Evolutionary conservation across 148 eudicot species (phyloP).

Genomic region (Rhododendron griersonianum): DNA sequence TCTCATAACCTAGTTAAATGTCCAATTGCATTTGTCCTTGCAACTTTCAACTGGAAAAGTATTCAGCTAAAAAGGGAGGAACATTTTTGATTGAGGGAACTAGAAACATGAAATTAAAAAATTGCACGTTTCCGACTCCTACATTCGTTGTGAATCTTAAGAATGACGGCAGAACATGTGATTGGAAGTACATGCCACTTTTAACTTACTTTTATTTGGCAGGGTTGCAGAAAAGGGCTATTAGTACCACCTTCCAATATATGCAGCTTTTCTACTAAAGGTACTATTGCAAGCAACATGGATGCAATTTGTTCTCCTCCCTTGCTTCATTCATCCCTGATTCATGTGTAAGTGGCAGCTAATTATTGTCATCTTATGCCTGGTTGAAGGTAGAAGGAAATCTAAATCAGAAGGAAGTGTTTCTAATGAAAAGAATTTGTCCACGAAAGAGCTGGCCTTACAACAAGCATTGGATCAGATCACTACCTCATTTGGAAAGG

Average conservation of each 20-base stretch:
- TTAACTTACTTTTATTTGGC: slow-evolving; percentile 4
- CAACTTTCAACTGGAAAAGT: not conserved
- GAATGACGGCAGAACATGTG: not conserved
- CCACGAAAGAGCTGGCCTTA: slow-evolving; percentile 78
- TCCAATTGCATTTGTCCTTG: not conserved
- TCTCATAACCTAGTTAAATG: not conserved
- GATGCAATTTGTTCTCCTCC: not conserved
- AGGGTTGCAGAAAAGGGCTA: slow-evolving; percentile 26
- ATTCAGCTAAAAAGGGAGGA: not conserved
- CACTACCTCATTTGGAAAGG: slow-evolving; percentile 77
- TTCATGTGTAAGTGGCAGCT: not conserved
- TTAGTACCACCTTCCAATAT: slow-evolving; percentile 17
- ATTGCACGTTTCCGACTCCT: not conserved
- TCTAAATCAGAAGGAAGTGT: slow-evolving; percentile 74
- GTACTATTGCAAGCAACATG: slow-evolving; percentile 14
- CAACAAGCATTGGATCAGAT: slow-evolving; percentile 87
- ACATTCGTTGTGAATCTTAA: not conserved
- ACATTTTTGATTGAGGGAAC: not conserved
- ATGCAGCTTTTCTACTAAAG: slow-evolving; percentile 28
- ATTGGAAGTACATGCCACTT: not conserved
- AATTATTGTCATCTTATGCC: not conserved
- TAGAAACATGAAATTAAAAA: not conserved
- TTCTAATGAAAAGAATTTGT: slow-evolving; percentile 72
- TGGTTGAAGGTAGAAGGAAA: slow-evolving; percentile 59
- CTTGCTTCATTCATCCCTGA: not conserved